Evolutionary conservation across 306 rosid genomes (phyloP).

Genomic region (Medicago lupulina): DNA sequence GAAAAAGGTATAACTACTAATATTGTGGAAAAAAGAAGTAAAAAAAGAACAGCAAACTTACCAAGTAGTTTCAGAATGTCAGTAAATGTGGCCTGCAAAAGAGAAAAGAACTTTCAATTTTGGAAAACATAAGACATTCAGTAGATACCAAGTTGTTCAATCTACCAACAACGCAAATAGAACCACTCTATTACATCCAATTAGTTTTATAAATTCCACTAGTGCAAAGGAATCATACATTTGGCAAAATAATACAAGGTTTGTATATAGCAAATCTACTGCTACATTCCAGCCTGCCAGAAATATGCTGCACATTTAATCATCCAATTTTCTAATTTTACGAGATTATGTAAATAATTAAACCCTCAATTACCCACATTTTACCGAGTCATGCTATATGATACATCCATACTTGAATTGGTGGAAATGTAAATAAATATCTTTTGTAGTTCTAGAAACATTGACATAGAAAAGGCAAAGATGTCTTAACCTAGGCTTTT

Average conservation of each 20-base stretch:
- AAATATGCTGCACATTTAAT: constrained; percentile 21
- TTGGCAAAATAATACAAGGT: constrained; percentile 10
- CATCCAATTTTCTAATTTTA: constrained; percentile 1
- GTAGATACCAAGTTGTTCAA: background rate
- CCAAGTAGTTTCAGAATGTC: constrained; percentile 96
- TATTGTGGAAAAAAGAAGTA: background rate
- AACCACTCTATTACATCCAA: constrained; percentile 3
- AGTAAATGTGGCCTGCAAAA: constrained; percentile 95
- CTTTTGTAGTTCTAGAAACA: background rate
- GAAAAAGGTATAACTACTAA: constrained; percentile 2
- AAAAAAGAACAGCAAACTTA: constrained; percentile 37
- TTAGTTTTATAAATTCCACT: constrained; percentile 13
- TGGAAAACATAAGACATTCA: background rate
- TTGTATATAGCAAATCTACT: constrained; percentile 21
- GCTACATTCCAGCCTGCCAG: constrained; percentile 30
- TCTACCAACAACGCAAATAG: constrained; percentile 7
- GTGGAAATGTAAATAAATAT: constrained; percentile 11
- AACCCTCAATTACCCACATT: constrained; percentile 1
- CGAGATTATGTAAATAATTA: constrained; percentile 30
- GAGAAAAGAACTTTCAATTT: constrained; percentile 22
- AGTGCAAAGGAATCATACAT: constrained; percentile 2
- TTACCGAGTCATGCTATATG: constrained; percentile 10
- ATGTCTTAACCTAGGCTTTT: constrained; percentile 20
- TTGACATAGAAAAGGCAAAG: constrained; percentile 24
- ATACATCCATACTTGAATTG: constrained; percentile 13